Evolutionary conservation across 805 yeast genomes (phyloP).

Genomic region (Myxozyma udenii): DNA sequence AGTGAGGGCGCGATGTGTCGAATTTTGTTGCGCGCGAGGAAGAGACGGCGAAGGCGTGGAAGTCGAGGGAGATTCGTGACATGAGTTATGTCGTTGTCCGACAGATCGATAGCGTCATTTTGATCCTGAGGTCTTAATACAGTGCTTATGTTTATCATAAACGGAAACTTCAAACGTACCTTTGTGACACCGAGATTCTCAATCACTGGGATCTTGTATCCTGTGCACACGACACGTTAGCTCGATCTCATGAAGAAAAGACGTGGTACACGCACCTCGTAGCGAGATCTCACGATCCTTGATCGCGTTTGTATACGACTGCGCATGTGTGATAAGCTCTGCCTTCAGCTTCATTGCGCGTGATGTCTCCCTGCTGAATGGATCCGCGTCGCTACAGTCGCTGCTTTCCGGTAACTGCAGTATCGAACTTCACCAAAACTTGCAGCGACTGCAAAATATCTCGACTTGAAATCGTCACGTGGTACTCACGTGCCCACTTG

Average conservation of each 20-base stretch:
- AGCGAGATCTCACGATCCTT: conserved; percentile 44
- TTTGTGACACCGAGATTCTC: conserved; percentile 45
- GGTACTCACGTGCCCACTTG: too few relatives aligned
- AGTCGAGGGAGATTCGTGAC: conserved; percentile 51
- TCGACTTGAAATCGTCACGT: too few relatives aligned
- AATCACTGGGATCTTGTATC: conserved; percentile 42
- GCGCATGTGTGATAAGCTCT: conserved; percentile 49
- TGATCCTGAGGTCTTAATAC: conserved; percentile 35
- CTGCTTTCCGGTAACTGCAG: too few relatives aligned
- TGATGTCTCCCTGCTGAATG: too few relatives aligned
- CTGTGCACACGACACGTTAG: conserved; percentile 9
- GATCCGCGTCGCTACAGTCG: too few relatives aligned
- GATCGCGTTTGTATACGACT: conserved; percentile 48
- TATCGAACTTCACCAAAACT: too few relatives aligned
- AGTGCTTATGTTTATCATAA: neutral
- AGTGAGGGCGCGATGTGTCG: conserved; percentile 42
- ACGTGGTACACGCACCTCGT: conserved; percentile 37
- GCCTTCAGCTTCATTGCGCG: conserved; percentile 55
- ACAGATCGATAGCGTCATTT: conserved; percentile 62
- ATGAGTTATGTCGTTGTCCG: conserved; percentile 65
- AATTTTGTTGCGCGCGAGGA: conserved; percentile 64
- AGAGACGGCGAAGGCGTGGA: conserved; percentile 48
- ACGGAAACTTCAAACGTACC: conserved; percentile 10
- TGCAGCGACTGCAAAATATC: too few relatives aligned
- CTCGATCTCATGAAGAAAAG: neutral